Conservation (phyloP, 2,329 filamentous ascomycete species). For the Pseudocercospora eumusae region DNA sequence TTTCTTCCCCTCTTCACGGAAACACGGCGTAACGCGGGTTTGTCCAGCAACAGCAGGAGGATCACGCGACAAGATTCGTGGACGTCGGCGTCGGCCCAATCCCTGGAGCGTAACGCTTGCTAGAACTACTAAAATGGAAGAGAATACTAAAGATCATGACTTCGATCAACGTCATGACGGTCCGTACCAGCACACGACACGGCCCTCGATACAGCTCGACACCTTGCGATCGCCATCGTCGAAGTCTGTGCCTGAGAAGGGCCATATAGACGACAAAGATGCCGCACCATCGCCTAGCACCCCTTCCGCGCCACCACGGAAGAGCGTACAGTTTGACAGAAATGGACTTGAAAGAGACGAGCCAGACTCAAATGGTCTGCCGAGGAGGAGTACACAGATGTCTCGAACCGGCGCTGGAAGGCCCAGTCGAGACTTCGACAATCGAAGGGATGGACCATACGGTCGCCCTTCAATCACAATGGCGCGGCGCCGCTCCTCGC, state of each 20-base stretch:
- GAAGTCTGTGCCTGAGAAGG: not conserved
- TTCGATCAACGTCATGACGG: slow-evolving; percentile 41
- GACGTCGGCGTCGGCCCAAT: not conserved
- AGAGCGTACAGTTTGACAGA: slow-evolving; percentile 23
- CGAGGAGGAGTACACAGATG: slow-evolving; percentile 24
- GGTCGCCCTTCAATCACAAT: slow-evolving; percentile 39
- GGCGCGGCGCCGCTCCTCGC: slow-evolving; percentile 34
- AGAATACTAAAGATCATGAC: slow-evolving; percentile 35
- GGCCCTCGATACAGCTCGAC: slow-evolving; percentile 21
- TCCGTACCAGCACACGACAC: slow-evolving; percentile 29
- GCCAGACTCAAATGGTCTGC: slow-evolving; percentile 22
- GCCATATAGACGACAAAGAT: not conserved
- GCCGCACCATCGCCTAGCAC: not conserved
- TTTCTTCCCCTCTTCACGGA: not conserved
- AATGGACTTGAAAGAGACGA: slow-evolving; percentile 20
- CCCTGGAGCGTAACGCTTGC: not conserved
- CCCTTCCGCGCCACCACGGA: slow-evolving; percentile 16
- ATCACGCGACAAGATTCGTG: not conserved
- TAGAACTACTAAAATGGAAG: slow-evolving; percentile 31
- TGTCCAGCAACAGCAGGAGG: not conserved
- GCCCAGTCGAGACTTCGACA: slow-evolving; percentile 37
- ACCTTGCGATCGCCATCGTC: not conserved
- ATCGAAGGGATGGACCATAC: slow-evolving; percentile 38
- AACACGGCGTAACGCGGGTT: not conserved
- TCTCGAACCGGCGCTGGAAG: slow-evolving; percentile 23